A percentile compares a stretch with the other conserved stretches of the same genome.
phyloP scores from a whole-genome alignment of 2,329 filamentous ascomycete genomes.

The Xylariaceae sp. region DNA sequence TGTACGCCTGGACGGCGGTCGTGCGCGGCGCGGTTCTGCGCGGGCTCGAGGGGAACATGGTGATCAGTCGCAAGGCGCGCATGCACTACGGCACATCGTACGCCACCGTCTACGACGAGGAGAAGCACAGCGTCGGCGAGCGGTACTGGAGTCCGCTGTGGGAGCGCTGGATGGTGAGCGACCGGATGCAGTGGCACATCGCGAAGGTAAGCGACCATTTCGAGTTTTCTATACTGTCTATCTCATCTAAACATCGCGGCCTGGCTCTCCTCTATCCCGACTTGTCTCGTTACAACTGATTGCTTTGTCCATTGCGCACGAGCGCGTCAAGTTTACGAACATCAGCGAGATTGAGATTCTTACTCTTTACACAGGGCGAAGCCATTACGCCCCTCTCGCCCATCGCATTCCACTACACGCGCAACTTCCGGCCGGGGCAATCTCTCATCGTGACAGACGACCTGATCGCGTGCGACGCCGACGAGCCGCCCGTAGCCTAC shows the following conservation, averaged over 20 bases:
- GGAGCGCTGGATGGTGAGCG: constrained; percentile 79
- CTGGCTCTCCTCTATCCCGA: no score
- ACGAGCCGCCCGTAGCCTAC: constrained; percentile 59
- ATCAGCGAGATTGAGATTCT: no score
- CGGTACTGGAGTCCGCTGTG: constrained; percentile 76
- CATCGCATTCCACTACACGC: constrained; percentile 79
- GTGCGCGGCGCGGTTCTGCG: constrained; percentile 72
- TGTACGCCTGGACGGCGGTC: constrained; percentile 78
- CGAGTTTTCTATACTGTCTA: constrained; percentile 6
- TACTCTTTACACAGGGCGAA: constrained; percentile 52
- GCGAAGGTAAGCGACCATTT: constrained; percentile 55
- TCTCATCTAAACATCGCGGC: not conserved
- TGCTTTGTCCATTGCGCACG: no score
- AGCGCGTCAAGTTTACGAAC: no score
- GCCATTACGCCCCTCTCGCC: constrained; percentile 69
- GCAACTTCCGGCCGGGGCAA: constrained; percentile 76
- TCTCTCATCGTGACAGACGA: constrained; percentile 76
- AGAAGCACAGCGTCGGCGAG: constrained; percentile 67
- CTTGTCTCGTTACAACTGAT: no score
- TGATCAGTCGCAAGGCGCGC: constrained; percentile 67
- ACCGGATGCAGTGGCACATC: constrained; percentile 84
- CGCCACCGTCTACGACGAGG: constrained; percentile 74
- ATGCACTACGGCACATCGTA: constrained; percentile 80
- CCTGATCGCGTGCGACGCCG: constrained; percentile 69
- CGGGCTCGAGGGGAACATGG: constrained; percentile 74